A percentile compares a stretch with the other conserved stretches of the same genome.
Conservation (phyloP, 768 basidiomycete genomes). For the Strobilomyces dryophilus region DNA sequence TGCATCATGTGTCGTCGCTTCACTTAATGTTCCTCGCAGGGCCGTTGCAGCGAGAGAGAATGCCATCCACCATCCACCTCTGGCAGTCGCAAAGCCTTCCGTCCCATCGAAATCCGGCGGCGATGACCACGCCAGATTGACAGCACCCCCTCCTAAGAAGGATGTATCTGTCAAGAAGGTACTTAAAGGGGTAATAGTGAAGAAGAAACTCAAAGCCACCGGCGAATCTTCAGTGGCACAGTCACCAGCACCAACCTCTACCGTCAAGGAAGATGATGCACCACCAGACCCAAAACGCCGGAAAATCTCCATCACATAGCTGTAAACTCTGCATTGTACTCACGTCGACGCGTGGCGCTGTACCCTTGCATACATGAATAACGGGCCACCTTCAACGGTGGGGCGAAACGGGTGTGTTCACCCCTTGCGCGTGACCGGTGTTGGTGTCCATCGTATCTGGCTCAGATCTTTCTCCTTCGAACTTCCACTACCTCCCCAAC, state of each 20-base stretch:
- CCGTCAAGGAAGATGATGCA: constrained; percentile 21
- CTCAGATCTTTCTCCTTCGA: constrained; percentile 59
- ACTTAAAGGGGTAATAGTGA: constrained; percentile 77
- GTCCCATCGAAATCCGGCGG: constrained; percentile 29
- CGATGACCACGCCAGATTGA: constrained; percentile 24
- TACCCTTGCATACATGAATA: constrained; percentile 10
- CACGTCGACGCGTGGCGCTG: constrained; percentile 6
- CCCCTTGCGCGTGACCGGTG: constrained; percentile 43
- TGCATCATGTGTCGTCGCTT: neutral
- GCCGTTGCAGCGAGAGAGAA: constrained; percentile 69
- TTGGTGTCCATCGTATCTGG: constrained; percentile 76
- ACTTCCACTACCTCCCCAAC: constrained; percentile 48
- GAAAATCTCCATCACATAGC: constrained; percentile 40
- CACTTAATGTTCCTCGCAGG: constrained; percentile 31
- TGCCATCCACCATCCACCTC: constrained; percentile 41
- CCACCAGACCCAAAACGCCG: constrained; percentile 55
- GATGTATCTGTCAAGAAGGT: constrained; percentile 50
- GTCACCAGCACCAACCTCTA: constrained; percentile 10
- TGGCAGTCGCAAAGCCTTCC: constrained; percentile 29
- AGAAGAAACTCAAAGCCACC: constrained; percentile 57
- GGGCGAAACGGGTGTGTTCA: constrained; percentile 10
- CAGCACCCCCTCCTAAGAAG: constrained; percentile 46
- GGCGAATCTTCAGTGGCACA: constrained; percentile 15
- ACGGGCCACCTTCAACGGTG: neutral
- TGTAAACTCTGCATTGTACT: constrained; percentile 9